Evolutionary conservation across 2,329 filamentous ascomycete species (phyloP), one percentile per base, ranked within the genome.

Genomic region (Alternaria alternata): DNA sequence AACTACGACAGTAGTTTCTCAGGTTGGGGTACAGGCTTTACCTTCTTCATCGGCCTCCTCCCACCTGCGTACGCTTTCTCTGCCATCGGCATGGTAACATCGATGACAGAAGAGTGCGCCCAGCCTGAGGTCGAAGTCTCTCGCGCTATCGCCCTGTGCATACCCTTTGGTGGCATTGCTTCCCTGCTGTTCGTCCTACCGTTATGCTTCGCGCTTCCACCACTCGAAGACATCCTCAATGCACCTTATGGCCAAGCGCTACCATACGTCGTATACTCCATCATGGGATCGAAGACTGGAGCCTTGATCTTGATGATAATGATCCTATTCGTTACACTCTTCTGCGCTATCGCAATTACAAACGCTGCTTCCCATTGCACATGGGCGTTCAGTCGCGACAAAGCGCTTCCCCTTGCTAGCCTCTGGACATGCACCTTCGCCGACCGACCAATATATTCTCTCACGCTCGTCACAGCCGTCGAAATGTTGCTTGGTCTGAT

Each of bases 291-390:
- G 4, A 81, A 81, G 1, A 83, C 80, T 4, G 83, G 81, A 26
- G 24, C 24, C 24, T 26, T 26, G 2, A 2, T 26, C 24, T 26
- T 26, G 24, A 26, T 26, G 24, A 8, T 84, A 66, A 76, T 86
- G 11, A 80, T 86, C 8, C 73, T 86, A 2, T 75, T 80, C 4
- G 78, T 86, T 57, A 84, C 81, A 0, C 72, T 86, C 44, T 86
- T 86, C 73, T 86, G 84, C 75, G 82, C 80, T 30, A 85, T 87
- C 63, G 81, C 79, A 42, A 85, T 85, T 63, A 85, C 84, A 1
- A 79, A 81, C 2, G 84, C 84, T 0, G 84, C 84, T 1, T 83
- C 81, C 0, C 75, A 77, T 51, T 79, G 76, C 18, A 82, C 81
- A 12, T 83, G 81, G 80, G 82, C 82, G 0, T 80, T 82, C 43